Evolutionary conservation across 2,329 filamentous ascomycete species (phyloP).

Genomic region (Microdochium trichocladiopsis): DNA sequence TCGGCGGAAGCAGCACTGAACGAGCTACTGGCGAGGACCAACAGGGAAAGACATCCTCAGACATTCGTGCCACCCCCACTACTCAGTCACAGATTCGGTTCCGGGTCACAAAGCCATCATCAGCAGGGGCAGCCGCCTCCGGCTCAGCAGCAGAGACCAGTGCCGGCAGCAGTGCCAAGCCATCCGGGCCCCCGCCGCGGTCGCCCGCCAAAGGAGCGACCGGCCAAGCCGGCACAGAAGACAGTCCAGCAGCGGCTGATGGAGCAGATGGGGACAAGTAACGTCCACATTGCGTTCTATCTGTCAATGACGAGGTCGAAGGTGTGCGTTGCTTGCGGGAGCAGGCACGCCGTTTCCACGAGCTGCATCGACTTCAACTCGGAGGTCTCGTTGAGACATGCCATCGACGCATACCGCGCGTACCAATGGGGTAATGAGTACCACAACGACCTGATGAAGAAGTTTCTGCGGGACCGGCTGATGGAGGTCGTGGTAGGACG

Average conservation of each 20-base stretch:
- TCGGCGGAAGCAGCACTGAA: neutral
- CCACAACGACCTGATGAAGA: neutral
- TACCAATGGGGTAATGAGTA: constrained; percentile 5
- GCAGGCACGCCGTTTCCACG: constrained; percentile 4
- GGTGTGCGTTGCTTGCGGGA: constrained; percentile 12
- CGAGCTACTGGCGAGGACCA: neutral
- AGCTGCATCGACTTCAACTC: constrained; percentile 16
- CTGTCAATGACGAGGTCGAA: constrained; percentile 6
- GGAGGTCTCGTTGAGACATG: constrained; percentile 17
- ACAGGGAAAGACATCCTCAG: neutral
- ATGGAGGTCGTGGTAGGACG: neutral
- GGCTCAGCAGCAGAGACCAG: neutral
- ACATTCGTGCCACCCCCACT: neutral
- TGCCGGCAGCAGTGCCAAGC: neutral
- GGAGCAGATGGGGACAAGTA: neutral
- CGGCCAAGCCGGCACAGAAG: neutral
- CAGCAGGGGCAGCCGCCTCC: neutral
- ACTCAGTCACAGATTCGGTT: neutral
- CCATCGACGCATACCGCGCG: constrained; percentile 17
- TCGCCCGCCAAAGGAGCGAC: neutral
- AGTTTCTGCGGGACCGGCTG: neutral
- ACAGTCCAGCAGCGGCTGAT: neutral
- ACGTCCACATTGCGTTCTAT: neutral
- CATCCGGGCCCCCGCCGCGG: neutral
- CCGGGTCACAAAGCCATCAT: neutral